Percentiles rank a stretch among this genome's conserved stretches.
phyloP scores from a whole-genome alignment of 73 alveolate genomes.

The Paramecium sonneborni region DNA sequence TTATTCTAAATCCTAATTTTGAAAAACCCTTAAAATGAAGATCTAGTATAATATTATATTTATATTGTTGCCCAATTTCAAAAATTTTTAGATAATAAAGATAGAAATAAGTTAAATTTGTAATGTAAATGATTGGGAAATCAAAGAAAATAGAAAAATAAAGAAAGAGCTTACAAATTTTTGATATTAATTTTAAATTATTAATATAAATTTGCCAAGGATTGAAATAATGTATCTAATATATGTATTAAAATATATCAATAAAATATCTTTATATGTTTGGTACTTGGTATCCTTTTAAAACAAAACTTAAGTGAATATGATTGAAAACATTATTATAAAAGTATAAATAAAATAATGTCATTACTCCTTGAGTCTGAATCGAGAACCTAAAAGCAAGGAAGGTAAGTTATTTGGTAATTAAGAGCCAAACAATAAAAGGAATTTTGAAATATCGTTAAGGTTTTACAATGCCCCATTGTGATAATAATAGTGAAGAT shows the following conservation, averaged over 20 bases:
- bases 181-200: too few species aligned
- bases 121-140: too few species aligned
- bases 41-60: not conserved
- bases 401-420: not conserved
- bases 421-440: conserved; percentile 10
- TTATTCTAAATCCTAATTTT: not conserved
- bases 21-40: not conserved
- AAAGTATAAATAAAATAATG: not conserved
- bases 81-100: not conserved
- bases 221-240: too few species aligned
- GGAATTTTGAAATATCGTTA: conserved; percentile 5
- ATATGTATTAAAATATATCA: too few species aligned
- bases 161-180: too few species aligned
- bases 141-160: too few species aligned
- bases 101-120: too few species aligned
- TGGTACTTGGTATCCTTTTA: too few species aligned
- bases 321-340: not conserved
- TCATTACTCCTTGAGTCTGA: not conserved
- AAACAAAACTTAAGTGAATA: too few species aligned
- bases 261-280: too few species aligned
- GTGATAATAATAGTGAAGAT: conserved; percentile 20
- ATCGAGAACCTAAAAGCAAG: not conserved
- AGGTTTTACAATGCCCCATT: conserved; percentile 19
- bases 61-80: not conserved
- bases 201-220: too few species aligned